phyloP scores from a whole-genome alignment of 2,329 filamentous ascomycete species.

The Alternaria ventricosa region DNA sequence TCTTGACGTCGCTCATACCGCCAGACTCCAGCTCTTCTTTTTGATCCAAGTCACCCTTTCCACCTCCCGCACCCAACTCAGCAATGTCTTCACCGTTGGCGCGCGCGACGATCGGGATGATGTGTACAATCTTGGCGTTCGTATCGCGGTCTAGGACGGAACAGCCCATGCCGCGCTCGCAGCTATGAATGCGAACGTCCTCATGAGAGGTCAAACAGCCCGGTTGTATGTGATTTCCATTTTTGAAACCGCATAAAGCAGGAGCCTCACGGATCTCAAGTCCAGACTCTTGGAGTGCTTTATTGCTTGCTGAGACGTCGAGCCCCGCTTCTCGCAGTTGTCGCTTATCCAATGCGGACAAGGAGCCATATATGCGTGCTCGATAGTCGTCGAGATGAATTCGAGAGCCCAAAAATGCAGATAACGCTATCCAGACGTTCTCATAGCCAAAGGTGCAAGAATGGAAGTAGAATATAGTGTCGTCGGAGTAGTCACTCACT shows the following conservation, averaged over 20 bases:
- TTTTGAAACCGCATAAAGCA: slow-evolving; percentile 73
- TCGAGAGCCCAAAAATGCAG: slow-evolving; percentile 70
- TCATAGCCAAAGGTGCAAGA: slow-evolving; percentile 95
- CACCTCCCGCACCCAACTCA: slow-evolving; percentile 81
- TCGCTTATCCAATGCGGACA: slow-evolving; percentile 45
- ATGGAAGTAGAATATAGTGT: slow-evolving; percentile 83
- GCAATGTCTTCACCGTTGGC: slow-evolving; percentile 67
- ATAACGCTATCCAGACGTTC: slow-evolving; percentile 85
- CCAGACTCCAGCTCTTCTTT: slow-evolving; percentile 69
- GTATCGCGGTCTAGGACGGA: slow-evolving; percentile 55
- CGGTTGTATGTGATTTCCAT: slow-evolving; percentile 72
- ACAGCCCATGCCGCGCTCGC: slow-evolving; percentile 75
- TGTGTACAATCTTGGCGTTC: slow-evolving; percentile 67
- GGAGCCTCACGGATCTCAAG: slow-evolving; percentile 64
- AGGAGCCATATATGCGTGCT: slow-evolving; percentile 71
- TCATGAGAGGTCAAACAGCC: slow-evolving; percentile 75
- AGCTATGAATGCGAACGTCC: slow-evolving; percentile 78
- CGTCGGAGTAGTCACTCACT: slow-evolving; percentile 69
- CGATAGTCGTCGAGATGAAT: slow-evolving; percentile 88
- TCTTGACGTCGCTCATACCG: slow-evolving; percentile 55
- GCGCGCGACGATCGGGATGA: slow-evolving; percentile 78
- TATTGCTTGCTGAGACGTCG: slow-evolving; percentile 42
- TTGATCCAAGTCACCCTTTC: slow-evolving; percentile 75
- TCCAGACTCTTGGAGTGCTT: slow-evolving; percentile 39
- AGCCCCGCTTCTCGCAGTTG: slow-evolving; percentile 42